Conservation (phyloP, 73 alveolate genomes). For the Paramecium bursaria region DNA sequence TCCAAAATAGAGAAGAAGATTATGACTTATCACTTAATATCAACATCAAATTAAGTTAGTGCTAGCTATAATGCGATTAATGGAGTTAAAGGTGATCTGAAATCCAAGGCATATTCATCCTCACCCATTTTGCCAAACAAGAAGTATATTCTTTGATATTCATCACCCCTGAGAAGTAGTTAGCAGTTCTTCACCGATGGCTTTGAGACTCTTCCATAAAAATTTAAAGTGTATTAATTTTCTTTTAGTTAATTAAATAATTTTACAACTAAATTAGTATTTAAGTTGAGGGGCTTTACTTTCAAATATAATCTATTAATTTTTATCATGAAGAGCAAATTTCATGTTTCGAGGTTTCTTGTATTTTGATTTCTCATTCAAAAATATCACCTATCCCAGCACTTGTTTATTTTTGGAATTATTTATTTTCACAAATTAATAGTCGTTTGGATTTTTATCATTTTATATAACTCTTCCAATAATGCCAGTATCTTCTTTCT, state of each 20-base stretch:
- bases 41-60: constrained; percentile 9
- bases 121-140: constrained; percentile 24
- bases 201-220: constrained; percentile 40
- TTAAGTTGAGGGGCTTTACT: neutral
- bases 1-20: no score
- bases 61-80: constrained; percentile 18
- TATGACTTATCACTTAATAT: no score
- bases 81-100: constrained; percentile 27
- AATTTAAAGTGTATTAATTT: constrained; percentile 21
- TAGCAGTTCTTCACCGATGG: constrained; percentile 45
- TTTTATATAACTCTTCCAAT: constrained; percentile 26
- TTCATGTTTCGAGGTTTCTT: neutral
- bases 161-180: constrained; percentile 16
- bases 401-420: neutral
- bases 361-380: constrained; percentile 34
- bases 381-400: neutral
- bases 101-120: constrained; percentile 11
- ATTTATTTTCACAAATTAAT: neutral
- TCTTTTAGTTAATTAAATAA: neutral
- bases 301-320: neutral
- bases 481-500: neutral
- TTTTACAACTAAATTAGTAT: neutral
- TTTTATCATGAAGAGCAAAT: neutral
- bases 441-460: constrained; percentile 19
- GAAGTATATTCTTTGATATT: neutral